Evolutionary conservation across 148 eudicot species (phyloP).

Genomic region (Vaccinium corymbosum): DNA sequence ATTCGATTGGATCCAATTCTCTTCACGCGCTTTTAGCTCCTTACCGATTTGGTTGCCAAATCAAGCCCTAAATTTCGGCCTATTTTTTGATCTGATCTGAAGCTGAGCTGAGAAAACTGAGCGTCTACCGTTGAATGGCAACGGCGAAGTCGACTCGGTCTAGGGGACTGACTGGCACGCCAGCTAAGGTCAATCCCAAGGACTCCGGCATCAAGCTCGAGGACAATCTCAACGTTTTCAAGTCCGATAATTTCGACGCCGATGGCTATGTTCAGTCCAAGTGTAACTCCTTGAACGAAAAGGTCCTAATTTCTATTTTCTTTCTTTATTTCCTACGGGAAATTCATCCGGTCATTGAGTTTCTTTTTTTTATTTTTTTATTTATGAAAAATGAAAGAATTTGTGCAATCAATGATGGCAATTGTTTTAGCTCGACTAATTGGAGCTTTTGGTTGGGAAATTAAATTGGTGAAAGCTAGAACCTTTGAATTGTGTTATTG

Average conservation of each 20-base stretch:
- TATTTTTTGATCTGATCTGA: conserved; percentile 8
- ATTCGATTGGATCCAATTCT: not conserved
- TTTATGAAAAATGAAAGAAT: not conserved
- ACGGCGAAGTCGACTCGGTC: conserved; percentile 68
- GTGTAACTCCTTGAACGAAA: conserved; percentile 70
- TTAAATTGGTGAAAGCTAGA: not conserved
- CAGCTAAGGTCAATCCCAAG: conserved; percentile 46
- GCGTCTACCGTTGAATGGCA: conserved; percentile 40
- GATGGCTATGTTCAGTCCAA: conserved; percentile 74
- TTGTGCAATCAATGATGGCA: not conserved
- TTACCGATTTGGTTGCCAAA: not conserved
- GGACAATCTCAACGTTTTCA: conserved; percentile 80
- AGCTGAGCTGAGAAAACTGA: conserved; percentile 4
- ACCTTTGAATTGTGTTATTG: not conserved
- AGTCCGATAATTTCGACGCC: conserved; percentile 75
- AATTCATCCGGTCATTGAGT: not conserved
- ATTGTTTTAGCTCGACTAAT: not conserved
- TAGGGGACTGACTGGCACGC: conserved; percentile 41
- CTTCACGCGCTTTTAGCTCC: not conserved
- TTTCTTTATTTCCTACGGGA: not conserved
- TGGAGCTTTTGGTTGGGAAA: not conserved
- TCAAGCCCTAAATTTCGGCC: conserved; percentile 17
- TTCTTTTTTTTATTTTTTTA: not conserved
- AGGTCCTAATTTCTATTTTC: conserved; percentile 36
- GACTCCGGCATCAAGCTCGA: conserved; percentile 66